Percentiles rank a stretch among this genome's conserved stretches.
Conservation (phyloP, 176 grass and related monocot genomes). For the Tillandsia leiboldiana region DNA sequence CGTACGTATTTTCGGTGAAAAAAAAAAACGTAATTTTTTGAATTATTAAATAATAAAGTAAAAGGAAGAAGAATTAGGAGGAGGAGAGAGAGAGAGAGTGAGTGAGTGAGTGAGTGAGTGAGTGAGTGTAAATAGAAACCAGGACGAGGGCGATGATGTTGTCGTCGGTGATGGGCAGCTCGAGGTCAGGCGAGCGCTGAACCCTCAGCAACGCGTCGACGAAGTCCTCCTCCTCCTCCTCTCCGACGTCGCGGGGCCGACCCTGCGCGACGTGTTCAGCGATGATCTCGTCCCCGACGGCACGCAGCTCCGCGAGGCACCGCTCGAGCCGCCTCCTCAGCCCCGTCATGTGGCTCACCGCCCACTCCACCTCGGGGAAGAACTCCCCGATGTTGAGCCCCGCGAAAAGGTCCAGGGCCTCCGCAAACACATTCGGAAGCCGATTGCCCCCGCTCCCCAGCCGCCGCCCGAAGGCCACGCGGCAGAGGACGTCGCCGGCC, state of each 20-base stretch:
- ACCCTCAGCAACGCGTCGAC: slow-evolving; percentile 19
- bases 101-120: background rate
- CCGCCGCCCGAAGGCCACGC: slow-evolving; percentile 30
- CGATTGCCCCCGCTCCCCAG: background rate
- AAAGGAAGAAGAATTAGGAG: too few species aligned
- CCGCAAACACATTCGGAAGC: slow-evolving; percentile 25
- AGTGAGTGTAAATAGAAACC: background rate
- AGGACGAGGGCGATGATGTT: slow-evolving; percentile 25
- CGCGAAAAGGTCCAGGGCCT: slow-evolving; percentile 26
- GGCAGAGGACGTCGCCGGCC: slow-evolving; percentile 35
- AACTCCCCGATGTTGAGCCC: slow-evolving; percentile 28
- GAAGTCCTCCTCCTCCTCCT: slow-evolving; percentile 2
- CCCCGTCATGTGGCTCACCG: slow-evolving; percentile 19
- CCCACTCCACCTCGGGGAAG: slow-evolving; percentile 29
- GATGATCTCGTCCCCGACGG: slow-evolving; percentile 30
- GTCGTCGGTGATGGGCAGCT: slow-evolving; percentile 26
- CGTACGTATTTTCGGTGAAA: too few species aligned
- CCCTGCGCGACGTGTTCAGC: slow-evolving; percentile 9
- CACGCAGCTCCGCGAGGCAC: too few species aligned
- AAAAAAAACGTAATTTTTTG: too few species aligned
- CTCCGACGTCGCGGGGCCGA: background rate
- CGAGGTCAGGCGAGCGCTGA: slow-evolving; percentile 4
- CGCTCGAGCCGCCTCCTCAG: background rate
- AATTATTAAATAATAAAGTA: too few species aligned
- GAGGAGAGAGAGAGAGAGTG: background rate